phyloP scores from a whole-genome alignment of 768 basidiomycete species.

The Auriscalpium microsporum region DNA sequence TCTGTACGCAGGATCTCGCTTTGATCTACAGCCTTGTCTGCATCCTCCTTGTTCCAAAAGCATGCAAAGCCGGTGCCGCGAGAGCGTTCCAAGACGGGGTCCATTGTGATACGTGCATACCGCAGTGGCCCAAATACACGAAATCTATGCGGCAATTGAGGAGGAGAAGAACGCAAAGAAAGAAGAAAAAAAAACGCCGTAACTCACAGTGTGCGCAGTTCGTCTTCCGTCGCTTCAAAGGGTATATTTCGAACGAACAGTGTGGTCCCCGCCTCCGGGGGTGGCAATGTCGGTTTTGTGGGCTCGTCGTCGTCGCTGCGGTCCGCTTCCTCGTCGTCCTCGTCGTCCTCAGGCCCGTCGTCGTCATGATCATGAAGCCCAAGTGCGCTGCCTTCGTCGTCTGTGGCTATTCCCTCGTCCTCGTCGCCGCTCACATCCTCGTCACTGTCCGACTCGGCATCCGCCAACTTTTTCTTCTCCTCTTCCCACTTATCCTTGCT shows the following conservation, averaged over 20 bases:
- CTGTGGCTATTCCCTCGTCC: constrained; percentile 15
- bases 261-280: constrained; percentile 82
- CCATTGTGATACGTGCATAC: constrained; percentile 87
- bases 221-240: constrained; percentile 88
- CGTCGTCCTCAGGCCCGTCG: constrained; percentile 32
- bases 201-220: constrained; percentile 73
- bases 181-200: neutral
- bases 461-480: constrained; percentile 51
- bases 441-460: constrained; percentile 25
- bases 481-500: constrained; percentile 91
- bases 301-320: constrained; percentile 32
- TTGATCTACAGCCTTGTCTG: constrained; percentile 76
- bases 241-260: constrained; percentile 92
- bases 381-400: constrained; percentile 24
- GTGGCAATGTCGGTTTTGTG: constrained; percentile 62
- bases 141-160: constrained; percentile 47
- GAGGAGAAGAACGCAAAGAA: neutral
- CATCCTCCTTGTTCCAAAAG: constrained; percentile 91
- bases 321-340: constrained; percentile 17
- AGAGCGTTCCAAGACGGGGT: constrained; percentile 74
- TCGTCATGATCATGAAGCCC: constrained; percentile 34
- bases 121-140: constrained; percentile 86
- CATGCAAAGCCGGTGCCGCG: constrained; percentile 95
- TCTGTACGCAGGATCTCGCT: constrained; percentile 64
- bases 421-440: constrained; percentile 22